Evolutionary conservation across 2,329 filamentous ascomycete species (phyloP).

Genomic region (Fusarium vanettenii): DNA sequence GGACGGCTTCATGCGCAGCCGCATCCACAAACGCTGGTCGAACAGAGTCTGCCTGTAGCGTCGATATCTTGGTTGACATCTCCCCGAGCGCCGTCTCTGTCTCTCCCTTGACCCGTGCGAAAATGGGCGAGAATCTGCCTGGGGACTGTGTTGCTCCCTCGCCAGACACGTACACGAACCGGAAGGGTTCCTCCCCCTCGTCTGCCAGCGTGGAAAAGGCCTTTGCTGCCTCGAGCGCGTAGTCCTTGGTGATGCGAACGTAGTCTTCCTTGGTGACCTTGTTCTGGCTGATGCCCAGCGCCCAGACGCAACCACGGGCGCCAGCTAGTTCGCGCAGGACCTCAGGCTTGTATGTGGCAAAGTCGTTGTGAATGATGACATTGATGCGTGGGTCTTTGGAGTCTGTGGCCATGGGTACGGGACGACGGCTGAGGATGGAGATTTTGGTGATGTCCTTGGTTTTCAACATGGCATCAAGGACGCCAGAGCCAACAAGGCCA

Average conservation of each 20-base stretch:
- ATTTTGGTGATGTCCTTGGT: slow-evolving; percentile 68
- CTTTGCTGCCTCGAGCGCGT: slow-evolving; percentile 70
- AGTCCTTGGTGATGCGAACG: slow-evolving; percentile 74
- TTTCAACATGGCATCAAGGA: slow-evolving; percentile 71
- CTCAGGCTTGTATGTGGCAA: slow-evolving; percentile 66
- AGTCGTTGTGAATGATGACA: slow-evolving; percentile 77
- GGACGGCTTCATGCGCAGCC: slow-evolving; percentile 53
- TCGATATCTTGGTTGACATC: slow-evolving; percentile 56
- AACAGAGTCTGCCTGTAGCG: slow-evolving; percentile 66
- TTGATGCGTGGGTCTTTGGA: slow-evolving; percentile 68
- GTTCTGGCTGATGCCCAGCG: slow-evolving; percentile 73
- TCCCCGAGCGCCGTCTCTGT: slow-evolving; percentile 70
- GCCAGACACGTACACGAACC: slow-evolving; percentile 79
- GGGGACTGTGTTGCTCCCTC: slow-evolving; percentile 69
- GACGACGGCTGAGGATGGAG: slow-evolving; percentile 74
- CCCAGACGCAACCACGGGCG: slow-evolving; percentile 79
- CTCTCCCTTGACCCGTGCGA: slow-evolving; percentile 74
- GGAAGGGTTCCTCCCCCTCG: slow-evolving; percentile 62
- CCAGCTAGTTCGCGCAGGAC: slow-evolving; percentile 70
- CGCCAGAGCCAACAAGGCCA: slow-evolving; percentile 71
- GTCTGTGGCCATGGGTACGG: slow-evolving; percentile 71
- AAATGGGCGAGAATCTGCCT: slow-evolving; percentile 65
- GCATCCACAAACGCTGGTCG: slow-evolving; percentile 71
- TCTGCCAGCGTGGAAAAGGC: slow-evolving; percentile 64
- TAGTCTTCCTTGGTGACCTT: slow-evolving; percentile 74